phyloP scores from a whole-genome alignment of 345 rosid genomes.

The Brassica rapa region DNA sequence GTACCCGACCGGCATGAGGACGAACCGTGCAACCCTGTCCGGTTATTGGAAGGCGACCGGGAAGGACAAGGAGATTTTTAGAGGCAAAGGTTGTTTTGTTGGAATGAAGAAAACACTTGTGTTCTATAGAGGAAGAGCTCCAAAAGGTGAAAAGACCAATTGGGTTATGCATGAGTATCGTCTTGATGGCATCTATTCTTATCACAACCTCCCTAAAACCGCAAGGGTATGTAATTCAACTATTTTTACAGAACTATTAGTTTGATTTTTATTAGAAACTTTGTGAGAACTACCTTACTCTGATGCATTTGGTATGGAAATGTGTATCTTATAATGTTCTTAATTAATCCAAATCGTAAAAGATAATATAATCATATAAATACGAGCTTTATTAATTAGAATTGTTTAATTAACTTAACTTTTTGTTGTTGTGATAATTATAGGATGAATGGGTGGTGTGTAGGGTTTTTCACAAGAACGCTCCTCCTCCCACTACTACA shows the following conservation, averaged over 20 bases:
- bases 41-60: slow-evolving; percentile 99
- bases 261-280: background rate
- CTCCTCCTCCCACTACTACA: slow-evolving; percentile 23
- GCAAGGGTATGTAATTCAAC: slow-evolving; percentile 55
- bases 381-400: background rate
- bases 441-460: slow-evolving; percentile 96
- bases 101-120: slow-evolving; percentile 99
- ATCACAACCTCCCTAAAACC: slow-evolving; percentile 61
- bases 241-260: background rate
- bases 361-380: too few species aligned
- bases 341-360: background rate
- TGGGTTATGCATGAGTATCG: slow-evolving; percentile 99
- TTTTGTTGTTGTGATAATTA: background rate
- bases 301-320: slow-evolving; percentile 16
- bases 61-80: slow-evolving; percentile 81
- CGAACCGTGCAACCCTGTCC: slow-evolving; percentile 85
- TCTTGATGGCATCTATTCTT: slow-evolving; percentile 81
- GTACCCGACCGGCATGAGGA: slow-evolving; percentile 97
- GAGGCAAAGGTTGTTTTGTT: slow-evolving; percentile 65
- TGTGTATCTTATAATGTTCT: background rate
- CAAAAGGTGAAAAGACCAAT: slow-evolving; percentile 89
- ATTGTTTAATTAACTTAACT: slow-evolving; percentile 8
- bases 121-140: slow-evolving; percentile 93
- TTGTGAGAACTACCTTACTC: background rate
- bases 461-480: slow-evolving; percentile 88